These are phyloP conservation scores for Ananas comosus DNA, from an alignment of 176 grass and related monocot species.

Conservation along the genomic window DNA sequence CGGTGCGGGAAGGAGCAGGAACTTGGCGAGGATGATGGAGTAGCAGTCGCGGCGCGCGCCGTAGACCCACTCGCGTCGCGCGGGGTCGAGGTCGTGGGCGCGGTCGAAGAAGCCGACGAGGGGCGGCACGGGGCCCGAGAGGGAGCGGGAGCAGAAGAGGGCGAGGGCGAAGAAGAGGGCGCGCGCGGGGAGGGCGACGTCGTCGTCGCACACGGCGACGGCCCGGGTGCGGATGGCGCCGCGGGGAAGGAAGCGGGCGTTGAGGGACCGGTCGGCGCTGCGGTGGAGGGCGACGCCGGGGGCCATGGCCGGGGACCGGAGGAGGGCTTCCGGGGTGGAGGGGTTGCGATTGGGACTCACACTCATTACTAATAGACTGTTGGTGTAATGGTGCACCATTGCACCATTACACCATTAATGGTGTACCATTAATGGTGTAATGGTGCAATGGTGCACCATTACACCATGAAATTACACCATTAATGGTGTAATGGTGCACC, in stretches of 20 bases:
- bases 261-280: slow-evolving; percentile 53
- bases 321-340: slow-evolving; percentile 26
- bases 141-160: slow-evolving; percentile 28
- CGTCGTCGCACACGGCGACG: slow-evolving; percentile 53
- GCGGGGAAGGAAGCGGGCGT: slow-evolving; percentile 73
- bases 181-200: slow-evolving; percentile 36
- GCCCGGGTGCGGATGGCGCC: slow-evolving; percentile 42
- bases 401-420: too few relatives aligned
- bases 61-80: slow-evolving; percentile 52
- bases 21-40: slow-evolving; percentile 87
- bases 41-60: slow-evolving; percentile 46
- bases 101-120: slow-evolving; percentile 74
- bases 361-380: too few relatives aligned
- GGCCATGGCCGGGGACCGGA: slow-evolving; percentile 22
- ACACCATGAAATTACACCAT: too few relatives aligned
- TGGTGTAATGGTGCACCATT: too few relatives aligned
- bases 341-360: too few relatives aligned
- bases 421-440: too few relatives aligned
- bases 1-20: slow-evolving; percentile 40
- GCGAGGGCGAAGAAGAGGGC: slow-evolving; percentile 60
- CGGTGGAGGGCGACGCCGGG: slow-evolving; percentile 34
- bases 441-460: too few relatives aligned
- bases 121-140: neutral
- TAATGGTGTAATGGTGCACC: too few relatives aligned
- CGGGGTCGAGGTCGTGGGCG: slow-evolving; percentile 68